Evolutionary conservation across 441 rosid species (phyloP).

Genomic region (Gossypium davidsonii): DNA sequence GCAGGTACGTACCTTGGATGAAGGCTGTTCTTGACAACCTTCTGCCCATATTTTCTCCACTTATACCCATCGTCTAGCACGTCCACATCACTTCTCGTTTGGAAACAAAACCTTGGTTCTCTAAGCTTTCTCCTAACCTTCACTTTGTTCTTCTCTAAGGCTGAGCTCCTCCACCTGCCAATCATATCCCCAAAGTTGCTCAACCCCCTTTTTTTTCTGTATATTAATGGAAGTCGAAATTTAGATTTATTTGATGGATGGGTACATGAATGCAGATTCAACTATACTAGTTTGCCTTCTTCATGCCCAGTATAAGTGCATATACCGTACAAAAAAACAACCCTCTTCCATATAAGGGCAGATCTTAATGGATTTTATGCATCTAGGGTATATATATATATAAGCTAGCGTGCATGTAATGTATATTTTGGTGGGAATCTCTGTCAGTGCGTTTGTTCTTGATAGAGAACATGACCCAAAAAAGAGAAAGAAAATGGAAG

Average conservation of each 20-base stretch:
- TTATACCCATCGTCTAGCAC: constrained; percentile 94
- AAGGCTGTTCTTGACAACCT: constrained; percentile 93
- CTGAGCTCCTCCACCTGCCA: constrained; percentile 78
- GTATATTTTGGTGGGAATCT: constrained; percentile 5
- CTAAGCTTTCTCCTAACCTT: constrained; percentile 87
- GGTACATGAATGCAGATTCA: constrained; percentile 9
- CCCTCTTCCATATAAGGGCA: constrained; percentile 1
- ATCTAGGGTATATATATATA: not conserved
- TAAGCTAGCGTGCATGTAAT: constrained; percentile 14
- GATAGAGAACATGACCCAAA: not conserved
- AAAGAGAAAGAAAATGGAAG: constrained; percentile 8
- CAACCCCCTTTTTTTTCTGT: not conserved
- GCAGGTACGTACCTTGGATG: constrained; percentile 66
- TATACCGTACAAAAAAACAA: not conserved
- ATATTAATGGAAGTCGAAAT: not conserved
- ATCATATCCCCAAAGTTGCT: not conserved
- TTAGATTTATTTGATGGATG: constrained; percentile 21
- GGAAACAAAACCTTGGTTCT: constrained; percentile 97
- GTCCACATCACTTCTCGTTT: constrained; percentile 89
- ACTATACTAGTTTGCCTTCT: too few species aligned
- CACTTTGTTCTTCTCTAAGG: constrained; percentile 63
- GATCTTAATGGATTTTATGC: constrained; percentile 17
- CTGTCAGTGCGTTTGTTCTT: not conserved
- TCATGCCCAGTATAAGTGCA: not conserved
- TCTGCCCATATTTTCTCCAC: constrained; percentile 99